Evolutionary conservation across 805 yeast genomes (phyloP), one percentile per base, ranked within the genome.

Genomic region (Zygosaccharomyces rouxii): DNA sequence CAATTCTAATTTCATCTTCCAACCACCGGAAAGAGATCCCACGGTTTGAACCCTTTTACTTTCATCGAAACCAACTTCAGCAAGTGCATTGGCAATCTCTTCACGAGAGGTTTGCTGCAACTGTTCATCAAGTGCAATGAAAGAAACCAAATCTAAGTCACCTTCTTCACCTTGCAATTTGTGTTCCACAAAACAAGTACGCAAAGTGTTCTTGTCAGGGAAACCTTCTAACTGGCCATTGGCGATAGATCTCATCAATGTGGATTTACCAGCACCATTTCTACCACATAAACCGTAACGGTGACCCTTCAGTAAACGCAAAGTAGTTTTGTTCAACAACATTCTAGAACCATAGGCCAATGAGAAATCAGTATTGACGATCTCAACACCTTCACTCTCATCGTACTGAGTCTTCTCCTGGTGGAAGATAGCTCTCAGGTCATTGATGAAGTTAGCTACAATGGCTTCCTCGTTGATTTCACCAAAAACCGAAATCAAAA

Each of bases 191-290:
- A 92, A 94, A 73, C 98, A 89, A 26, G 98, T 92, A 68, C 86
- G 82, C 55, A 94, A 74, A 63, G 84, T 84, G 47, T 85, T 80
- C 62, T 89, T 83, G 58, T 87, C 85, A 38, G 99, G 99, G 82
- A 94, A 92, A 3, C 98, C 98, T 72, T 92, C 98, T 55, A 92
- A 77, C 72, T 92, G 96, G 50, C 98, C 98, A 64, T 89, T 88
- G 47, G 96, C 89, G 62, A 92, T 94, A 26, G 98, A 84, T 70
- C 98, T 81, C 98, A 92, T 89, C 62, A 92, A 76, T 13, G 99
- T 92, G 11, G 97, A 89, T 71, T 92, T 92, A 75, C 99, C 99
- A 51, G 97, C 97, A 78, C 99, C 99, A 67, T 92, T 92, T 72
- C 97, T 79, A 67, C 99, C 99, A 77, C 97, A 89, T 53, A 92